Evolutionary conservation across 179 eudicot genomes (phyloP), one percentile per base, ranked within the genome.

Genomic region (Beta macrorhiza): DNA sequence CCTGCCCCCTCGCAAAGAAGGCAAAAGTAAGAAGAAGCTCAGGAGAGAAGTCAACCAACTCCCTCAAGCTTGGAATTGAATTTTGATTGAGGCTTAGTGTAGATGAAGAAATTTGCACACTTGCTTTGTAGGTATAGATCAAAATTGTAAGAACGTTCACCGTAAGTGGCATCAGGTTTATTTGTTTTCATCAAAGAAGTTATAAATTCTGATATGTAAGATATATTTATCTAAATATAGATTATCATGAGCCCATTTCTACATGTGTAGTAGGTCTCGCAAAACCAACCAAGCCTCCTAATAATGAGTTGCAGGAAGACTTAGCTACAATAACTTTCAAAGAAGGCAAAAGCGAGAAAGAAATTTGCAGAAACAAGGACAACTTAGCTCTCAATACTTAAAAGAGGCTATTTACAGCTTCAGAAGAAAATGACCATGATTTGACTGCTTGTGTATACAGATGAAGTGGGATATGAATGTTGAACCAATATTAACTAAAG

Each of bases 101-200:
- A 84, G 87, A 81, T 84, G 79, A 74, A 78, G 74, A 69, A 59
- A 76, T 52, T 72, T 72, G 67, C 67, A 8, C 74, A 29, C 19
- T 49, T 73, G 42, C 17, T 65, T 72, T 58, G 72, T 77, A 69
- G 82, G 76, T 75, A 22, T 61, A 83, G 83, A 71, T 15, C n/a
- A 29, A 55, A 63, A 52, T 13, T 59, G 76, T 59, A 56, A n/a
- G 78, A 65, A 53, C 32, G 82, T 63, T 51, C 25, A 72, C 45
- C n/a, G 12, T 44, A 14, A 67, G 22, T 69, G 65, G 56, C 51
- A 5, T 22, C 53, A 37, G 8, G 15, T 65, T 63, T 14, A 32
- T 14, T 25, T 74, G 58, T 47, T 11, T 7, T 56, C 1, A 56
- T 32, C 11, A 55, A 56, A 49, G 13, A 15, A 56, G 32, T 29